These are phyloP conservation scores for Draba incana DNA, from an alignment of 345 rosid genomes.

Conservation along the genomic window DNA sequence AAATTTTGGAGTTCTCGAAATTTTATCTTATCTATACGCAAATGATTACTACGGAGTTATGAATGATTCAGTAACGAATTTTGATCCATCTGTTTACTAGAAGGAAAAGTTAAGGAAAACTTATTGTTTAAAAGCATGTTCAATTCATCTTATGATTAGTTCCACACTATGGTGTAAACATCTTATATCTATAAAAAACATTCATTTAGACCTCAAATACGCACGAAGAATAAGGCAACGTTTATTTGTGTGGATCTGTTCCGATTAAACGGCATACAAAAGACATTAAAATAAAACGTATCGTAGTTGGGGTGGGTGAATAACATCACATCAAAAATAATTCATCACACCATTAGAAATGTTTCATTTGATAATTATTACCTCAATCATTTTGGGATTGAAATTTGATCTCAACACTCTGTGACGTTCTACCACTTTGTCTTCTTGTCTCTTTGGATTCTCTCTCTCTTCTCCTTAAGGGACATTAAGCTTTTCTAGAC, in stretches of 20 bases:
- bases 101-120: not conserved
- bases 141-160: not conserved
- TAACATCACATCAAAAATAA: conserved; percentile 38
- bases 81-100: too few relatives aligned
- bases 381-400: conserved; percentile 61
- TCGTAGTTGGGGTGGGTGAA: conserved; percentile 42
- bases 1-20: not conserved
- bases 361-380: conserved; percentile 46
- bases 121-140: not conserved
- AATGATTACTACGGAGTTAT: not conserved
- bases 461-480: conserved; percentile 14
- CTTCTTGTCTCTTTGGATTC: conserved; percentile 43
- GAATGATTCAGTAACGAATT: too few relatives aligned
- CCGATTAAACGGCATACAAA: conserved; percentile 1
- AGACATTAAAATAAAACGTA: conserved; percentile 4
- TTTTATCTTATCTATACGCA: not conserved
- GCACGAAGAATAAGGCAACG: too few relatives aligned
- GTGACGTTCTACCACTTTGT: conserved; percentile 41
- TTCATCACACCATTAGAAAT: conserved; percentile 33
- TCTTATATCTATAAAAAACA: not conserved
- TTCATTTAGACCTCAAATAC: not conserved
- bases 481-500: conserved; percentile 27
- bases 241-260: conserved; percentile 17
- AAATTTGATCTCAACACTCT: conserved; percentile 40
- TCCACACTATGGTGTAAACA: not conserved